Evolutionary conservation across 805 yeast species (phyloP), one percentile per base, ranked within the genome.

Genomic region (Sugiyamaella marilandica): DNA sequence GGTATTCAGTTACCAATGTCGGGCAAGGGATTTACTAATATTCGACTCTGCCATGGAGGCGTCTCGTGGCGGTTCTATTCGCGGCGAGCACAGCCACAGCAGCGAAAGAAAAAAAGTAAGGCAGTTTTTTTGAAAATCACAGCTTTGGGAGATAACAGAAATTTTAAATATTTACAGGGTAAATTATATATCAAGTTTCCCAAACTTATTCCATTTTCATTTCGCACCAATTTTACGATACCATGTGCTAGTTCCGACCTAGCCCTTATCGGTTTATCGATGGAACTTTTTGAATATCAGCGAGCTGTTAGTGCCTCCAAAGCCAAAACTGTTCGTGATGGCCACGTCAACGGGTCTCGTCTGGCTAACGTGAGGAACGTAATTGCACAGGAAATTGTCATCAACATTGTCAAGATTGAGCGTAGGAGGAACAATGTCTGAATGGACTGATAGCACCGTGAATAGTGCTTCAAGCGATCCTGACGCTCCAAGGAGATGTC

Each of bases 401-500:
- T 83, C 84, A 2, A 77, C 70, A 26, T 72, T 60, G 2, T 77
- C 73, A 53, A 90, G 75, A 64, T 94, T 94, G 53, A 87, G 68
- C 0, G 96, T 89, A 8, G 95, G 95, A 0, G 98, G 98, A 2
- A 87, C 60, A 1, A 71, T 63, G 8, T 77, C 75, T 2, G 80
- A 66, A 37, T 77, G 66, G 45, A 92, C 61, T 0, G 96, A 82
- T 62, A 84, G 64, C 1, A 89, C 70, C 0, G 96, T 82, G 66
- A 88, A 87, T 1, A 90, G 82, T 2, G 95, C 81, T 63, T 94
- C 99, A 2, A 94, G 88, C 0, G 96, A 83, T 4, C 99, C 99
- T 0, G 99, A 94, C 1, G 96, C 99, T 1, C 99, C 99, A 29
- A 94, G 72, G 18, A 92, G 73, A 69, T 94, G 99, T 0, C 99